Base-by-base conservation (phyloP, 2,329 filamentous ascomycete genomes). In the Colletotrichum sp. region DNA sequence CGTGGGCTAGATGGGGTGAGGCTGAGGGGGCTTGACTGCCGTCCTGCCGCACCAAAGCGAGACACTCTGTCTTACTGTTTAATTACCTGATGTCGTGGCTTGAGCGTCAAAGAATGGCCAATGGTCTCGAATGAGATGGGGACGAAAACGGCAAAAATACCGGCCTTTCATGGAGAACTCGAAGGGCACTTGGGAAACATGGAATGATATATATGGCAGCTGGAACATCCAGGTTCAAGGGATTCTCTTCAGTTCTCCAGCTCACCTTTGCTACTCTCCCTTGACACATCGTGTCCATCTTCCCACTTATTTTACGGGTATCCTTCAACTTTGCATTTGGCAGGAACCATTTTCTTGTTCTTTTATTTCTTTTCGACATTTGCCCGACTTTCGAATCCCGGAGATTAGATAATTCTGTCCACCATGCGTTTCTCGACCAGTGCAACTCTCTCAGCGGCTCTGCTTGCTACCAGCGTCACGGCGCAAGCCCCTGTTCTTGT, bases 71-170 rank as follows among this genome's bases (percentile, higher is more conserved):
- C 68, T 70, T 32, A 21, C 12, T 49, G 68, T 70, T 70, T 34
- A 44, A 70, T 70, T 70, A 63, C n/a, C 36, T 70, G 57, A 63
- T 63, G 68, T 63, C 24, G 68, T 70, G 57, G 57, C 57, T 63
- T 70, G 36, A 26, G 57, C 36, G 21, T 63, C 68, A 62, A 70
- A 70, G 68, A 70, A 70, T 70, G 68, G 13, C 3, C 57, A 63
- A 24, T 26, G 55, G 57, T 34, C 68, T 70, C 57, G n/a, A 52
- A 34, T 70, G 7, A 28, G 18, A 32, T 32, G 16, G 24, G 32
- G 36, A 63, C 36, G 68, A 62, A 70, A 62, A 34, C 68, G 57
- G 68, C 24, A 52, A 32, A 15, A 32, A 10, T 63, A 16, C 68
- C 57, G 57, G 30, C 28, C 36, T 26, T 24, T 21, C 49, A 6